phyloP scores from a whole-genome alignment of 345 rosid species.

The Salix koriyanagi region DNA sequence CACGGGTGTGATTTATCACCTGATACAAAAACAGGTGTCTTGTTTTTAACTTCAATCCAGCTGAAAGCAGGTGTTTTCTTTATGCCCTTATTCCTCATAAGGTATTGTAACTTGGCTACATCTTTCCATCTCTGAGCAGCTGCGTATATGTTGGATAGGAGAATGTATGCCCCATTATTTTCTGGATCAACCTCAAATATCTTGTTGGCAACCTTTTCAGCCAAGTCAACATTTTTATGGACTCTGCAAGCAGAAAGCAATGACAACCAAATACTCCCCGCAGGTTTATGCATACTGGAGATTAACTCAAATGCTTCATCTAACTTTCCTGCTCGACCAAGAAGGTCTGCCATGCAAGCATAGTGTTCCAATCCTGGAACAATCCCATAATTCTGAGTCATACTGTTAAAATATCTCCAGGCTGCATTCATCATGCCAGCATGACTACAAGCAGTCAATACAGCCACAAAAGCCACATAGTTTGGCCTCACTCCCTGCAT shows the following conservation, averaged over 20 bases:
- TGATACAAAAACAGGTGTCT: conserved; percentile 59
- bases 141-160: conserved; percentile 71
- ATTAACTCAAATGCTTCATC: conserved; percentile 72
- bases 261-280: conserved; percentile 65
- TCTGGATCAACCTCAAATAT: conserved; percentile 56
- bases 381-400: conserved; percentile 54
- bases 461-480: conserved; percentile 53
- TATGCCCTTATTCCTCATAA: conserved; percentile 53
- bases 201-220: conserved; percentile 57
- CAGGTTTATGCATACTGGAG: conserved; percentile 42
- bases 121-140: conserved; percentile 64
- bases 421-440: conserved; percentile 65
- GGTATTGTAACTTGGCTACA: conserved; percentile 45
- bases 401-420: conserved; percentile 52
- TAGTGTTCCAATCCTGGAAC: conserved; percentile 69
- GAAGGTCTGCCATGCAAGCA: conserved; percentile 80
- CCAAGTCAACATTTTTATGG: conserved; percentile 69
- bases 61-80: conserved; percentile 74
- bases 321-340: conserved; percentile 82
- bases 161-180: conserved; percentile 65
- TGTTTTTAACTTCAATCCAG: conserved; percentile 71
- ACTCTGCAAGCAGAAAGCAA: conserved; percentile 73
- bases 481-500: conserved; percentile 52
- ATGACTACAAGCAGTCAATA: conserved; percentile 85
- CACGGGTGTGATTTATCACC: conserved; percentile 70